These are phyloP conservation scores for Tolypocladium endophyticum DNA, from an alignment of 2,329 filamentous ascomycete genomes.

Conservation along the genomic window DNA sequence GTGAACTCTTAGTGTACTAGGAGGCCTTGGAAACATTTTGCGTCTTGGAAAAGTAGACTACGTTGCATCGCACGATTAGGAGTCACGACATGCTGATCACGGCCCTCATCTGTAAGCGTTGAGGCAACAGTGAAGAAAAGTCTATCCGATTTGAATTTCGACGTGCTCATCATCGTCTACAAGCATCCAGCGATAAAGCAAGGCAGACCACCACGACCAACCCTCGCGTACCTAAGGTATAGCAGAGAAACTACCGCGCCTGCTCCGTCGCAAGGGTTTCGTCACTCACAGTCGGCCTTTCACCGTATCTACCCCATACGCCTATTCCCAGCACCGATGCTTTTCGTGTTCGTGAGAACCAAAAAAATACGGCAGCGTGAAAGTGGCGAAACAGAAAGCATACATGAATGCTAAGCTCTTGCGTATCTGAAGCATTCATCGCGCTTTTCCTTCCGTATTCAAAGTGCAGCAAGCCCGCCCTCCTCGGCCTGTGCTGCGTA, in stretches of 20 bases:
- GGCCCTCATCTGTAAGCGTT: neutral
- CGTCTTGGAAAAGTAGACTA: neutral
- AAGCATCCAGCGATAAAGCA: neutral
- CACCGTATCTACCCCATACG: neutral
- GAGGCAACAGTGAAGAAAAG: slow-evolving; percentile 2
- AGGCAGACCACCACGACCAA: neutral
- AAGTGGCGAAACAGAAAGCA: neutral
- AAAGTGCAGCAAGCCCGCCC: neutral
- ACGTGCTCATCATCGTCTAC: slow-evolving; percentile 15
- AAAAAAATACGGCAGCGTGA: neutral
- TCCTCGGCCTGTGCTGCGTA: neutral
- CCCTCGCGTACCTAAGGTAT: neutral
- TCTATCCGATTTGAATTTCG: slow-evolving; percentile 17
- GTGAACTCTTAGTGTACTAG: neutral
- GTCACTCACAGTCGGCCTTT: neutral
- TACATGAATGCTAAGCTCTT: neutral
- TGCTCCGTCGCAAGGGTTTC: neutral
- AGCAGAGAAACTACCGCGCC: neutral
- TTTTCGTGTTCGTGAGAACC: neutral
- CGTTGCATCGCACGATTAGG: neutral
- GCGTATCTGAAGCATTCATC: neutral
- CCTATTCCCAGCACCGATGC: neutral
- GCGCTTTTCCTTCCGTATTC: slow-evolving; percentile 4
- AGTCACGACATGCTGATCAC: neutral
- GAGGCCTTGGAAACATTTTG: neutral